Evolutionary conservation across 78 protist species (phyloP), one percentile per base, ranked within the genome.

Genomic region (Bigelowiella natans): DNA sequence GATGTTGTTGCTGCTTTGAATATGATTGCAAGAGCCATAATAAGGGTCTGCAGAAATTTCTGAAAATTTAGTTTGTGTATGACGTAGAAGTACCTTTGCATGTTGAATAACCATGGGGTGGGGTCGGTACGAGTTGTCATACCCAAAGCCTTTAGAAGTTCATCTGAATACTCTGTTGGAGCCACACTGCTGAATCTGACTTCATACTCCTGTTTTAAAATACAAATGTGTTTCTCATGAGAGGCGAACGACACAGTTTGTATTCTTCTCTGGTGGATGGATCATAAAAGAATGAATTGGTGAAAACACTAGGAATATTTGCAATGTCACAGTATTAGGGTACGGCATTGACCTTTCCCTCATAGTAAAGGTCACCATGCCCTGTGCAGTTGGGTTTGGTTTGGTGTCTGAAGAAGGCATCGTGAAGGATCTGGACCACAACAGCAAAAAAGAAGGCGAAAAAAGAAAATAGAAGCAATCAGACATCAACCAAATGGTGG

Each of bases 21-120:
- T n/a, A n/a, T n/a, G n/a, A n/a, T n/a, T n/a, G n/a, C n/a, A n/a
- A n/a, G n/a, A n/a, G n/a, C n/a, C n/a, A n/a, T n/a, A n/a, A n/a
- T n/a, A n/a, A n/a, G n/a, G n/a, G n/a, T n/a, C n/a, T 28, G 82
- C 82, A 63, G 82, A 63, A 63, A 26, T 26, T 63, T 26, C 26
- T 18, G 82, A 26, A 26, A 63, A 63, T 18, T 18, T 18, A 26
- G 82, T 18, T 26, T 18, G 82, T 36, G n/a, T n/a, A 97, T 97
- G 38, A 1, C 1, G 1, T 98, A 97, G 87, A 82, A 85, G 0
- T n/a, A n/a, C n/a, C 94, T 88, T 94, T 98, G 99, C 99, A 97
- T 97, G 94, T 94, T 93, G 89, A 95, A 90, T 18, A 98, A 96
- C 99, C 99, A 98, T 18, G 99, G 99, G 18, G 99, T 99, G 30